A percentile compares a stretch with the other conserved stretches of the same genome.
Conservation (phyloP, 2,329 filamentous ascomycete genomes). For the Pyricularia grisea region DNA sequence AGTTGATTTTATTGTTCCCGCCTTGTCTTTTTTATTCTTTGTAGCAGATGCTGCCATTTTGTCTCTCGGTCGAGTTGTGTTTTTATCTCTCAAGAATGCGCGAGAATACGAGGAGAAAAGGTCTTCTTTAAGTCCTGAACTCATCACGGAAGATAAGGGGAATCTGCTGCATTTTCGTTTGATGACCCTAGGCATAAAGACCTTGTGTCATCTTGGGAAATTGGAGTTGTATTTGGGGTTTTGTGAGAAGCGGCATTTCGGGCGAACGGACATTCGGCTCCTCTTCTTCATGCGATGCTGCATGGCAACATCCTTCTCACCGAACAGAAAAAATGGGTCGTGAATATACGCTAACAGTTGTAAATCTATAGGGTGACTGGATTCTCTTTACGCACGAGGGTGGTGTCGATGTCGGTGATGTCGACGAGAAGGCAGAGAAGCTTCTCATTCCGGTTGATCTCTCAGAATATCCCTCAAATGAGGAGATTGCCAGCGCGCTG, state of each 20-base stretch:
- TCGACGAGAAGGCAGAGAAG: conserved; percentile 98
- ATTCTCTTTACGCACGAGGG: conserved; percentile 99
- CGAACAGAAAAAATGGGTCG: background rate
- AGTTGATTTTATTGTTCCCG: conserved; percentile 33
- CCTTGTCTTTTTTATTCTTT: background rate
- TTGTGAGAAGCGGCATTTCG: background rate
- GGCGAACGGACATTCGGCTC: conserved; percentile 1
- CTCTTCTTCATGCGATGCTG: background rate
- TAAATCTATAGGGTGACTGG: conserved; percentile 73
- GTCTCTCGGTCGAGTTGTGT: background rate
- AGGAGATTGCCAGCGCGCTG: conserved; percentile 75
- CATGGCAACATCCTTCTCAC: background rate
- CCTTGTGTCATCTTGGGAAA: background rate
- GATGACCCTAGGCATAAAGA: background rate
- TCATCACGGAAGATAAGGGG: background rate
- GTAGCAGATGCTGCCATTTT: background rate
- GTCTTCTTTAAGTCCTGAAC: background rate
- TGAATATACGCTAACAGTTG: background rate
- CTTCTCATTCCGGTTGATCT: conserved; percentile 95
- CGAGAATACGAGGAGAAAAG: background rate
- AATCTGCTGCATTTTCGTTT: background rate
- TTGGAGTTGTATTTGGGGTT: background rate
- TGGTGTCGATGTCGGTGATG: conserved; percentile 98
- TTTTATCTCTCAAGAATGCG: background rate
- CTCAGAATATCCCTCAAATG: conserved; percentile 88